phyloP scores from a whole-genome alignment of 2,329 filamentous ascomycete species.

The Blumeriella jaapii region DNA sequence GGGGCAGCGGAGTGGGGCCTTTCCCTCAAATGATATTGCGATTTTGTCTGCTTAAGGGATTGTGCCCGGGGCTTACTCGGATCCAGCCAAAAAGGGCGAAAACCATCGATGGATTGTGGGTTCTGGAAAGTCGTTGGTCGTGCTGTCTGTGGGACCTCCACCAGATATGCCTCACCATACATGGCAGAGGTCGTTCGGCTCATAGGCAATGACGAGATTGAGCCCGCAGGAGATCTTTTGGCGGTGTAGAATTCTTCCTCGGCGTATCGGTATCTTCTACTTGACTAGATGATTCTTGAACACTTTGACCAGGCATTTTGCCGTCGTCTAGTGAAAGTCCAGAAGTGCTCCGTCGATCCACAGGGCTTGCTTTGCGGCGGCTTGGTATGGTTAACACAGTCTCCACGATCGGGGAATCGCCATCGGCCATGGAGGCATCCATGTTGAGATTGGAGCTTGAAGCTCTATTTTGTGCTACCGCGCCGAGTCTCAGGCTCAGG shows the following conservation, averaged over 20 bases:
- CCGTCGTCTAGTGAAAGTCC: slow-evolving; percentile 1
- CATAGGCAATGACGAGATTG: slow-evolving; percentile 9
- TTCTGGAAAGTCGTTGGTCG: slow-evolving; percentile 10
- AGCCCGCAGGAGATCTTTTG: slow-evolving; percentile 8
- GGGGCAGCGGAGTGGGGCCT: slow-evolving; percentile 1
- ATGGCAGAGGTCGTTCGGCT: slow-evolving; percentile 15
- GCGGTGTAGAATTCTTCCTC: slow-evolving; percentile 6
- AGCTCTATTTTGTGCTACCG: too few species aligned
- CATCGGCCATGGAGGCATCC: background rate
- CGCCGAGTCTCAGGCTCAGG: background rate
- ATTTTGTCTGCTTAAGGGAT: slow-evolving; percentile 11
- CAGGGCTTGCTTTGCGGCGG: background rate
- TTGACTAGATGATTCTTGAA: background rate
- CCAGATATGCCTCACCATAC: slow-evolving; percentile 23
- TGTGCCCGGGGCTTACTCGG: too few species aligned
- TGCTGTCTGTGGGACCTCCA: slow-evolving; percentile 20
- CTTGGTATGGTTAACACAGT: slow-evolving; percentile 15
- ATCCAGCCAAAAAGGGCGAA: too few species aligned
- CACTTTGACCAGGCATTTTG: background rate
- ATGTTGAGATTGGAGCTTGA: too few species aligned
- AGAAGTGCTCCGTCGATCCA: slow-evolving; percentile 6
- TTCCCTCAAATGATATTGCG: slow-evolving; percentile 9
- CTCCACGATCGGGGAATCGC: slow-evolving; percentile 13
- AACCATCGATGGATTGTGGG: slow-evolving; percentile 14
- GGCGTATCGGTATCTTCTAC: slow-evolving; percentile 8